Percentiles rank a stretch among this genome's conserved stretches.
Evolutionary conservation across 2,329 filamentous ascomycete genomes (phyloP).

Genomic region (Moelleriella libera): DNA sequence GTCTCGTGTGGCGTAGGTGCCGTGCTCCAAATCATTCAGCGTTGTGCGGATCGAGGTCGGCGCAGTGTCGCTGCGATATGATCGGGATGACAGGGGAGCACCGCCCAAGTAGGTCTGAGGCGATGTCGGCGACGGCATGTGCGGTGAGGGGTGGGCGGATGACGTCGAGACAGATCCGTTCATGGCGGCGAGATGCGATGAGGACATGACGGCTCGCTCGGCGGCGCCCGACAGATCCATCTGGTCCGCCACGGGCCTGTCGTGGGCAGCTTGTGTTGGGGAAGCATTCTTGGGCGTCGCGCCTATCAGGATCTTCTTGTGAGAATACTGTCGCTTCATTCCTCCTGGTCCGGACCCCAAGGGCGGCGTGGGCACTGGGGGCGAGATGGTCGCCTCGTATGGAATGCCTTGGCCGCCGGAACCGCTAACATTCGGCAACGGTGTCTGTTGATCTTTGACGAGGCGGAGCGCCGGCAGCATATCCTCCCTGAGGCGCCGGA

Average conservation of each 20-base stretch:
- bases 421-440: slow-evolving; percentile 45
- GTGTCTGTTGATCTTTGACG: slow-evolving; percentile 83
- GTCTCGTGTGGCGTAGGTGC: slow-evolving; percentile 15
- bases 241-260: slow-evolving; percentile 48
- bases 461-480: slow-evolving; percentile 80
- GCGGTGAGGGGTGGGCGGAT: slow-evolving; percentile 44
- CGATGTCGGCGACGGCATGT: slow-evolving; percentile 56
- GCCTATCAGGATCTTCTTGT: slow-evolving; percentile 60
- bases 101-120: slow-evolving; percentile 40
- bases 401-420: slow-evolving; percentile 23
- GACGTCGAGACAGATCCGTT: slow-evolving; percentile 49
- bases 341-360: slow-evolving; percentile 31
- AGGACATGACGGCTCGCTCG: slow-evolving; percentile 50
- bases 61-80: slow-evolving; percentile 42
- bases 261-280: slow-evolving; percentile 58
- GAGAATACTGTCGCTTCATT: slow-evolving; percentile 60
- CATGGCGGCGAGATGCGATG: slow-evolving; percentile 56
- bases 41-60: slow-evolving; percentile 40
- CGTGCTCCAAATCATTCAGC: slow-evolving; percentile 35
- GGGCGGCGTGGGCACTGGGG: slow-evolving; percentile 42
- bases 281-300: slow-evolving; percentile 62
- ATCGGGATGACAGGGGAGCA: slow-evolving; percentile 46
- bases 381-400: slow-evolving; percentile 37
- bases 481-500: slow-evolving; percentile 77
- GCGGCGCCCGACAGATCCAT: slow-evolving; percentile 59